A percentile compares a stretch with the other conserved stretches of the same genome.
Conservation (phyloP, 495 filamentous ascomycete genomes). For the Podospora australis region DNA sequence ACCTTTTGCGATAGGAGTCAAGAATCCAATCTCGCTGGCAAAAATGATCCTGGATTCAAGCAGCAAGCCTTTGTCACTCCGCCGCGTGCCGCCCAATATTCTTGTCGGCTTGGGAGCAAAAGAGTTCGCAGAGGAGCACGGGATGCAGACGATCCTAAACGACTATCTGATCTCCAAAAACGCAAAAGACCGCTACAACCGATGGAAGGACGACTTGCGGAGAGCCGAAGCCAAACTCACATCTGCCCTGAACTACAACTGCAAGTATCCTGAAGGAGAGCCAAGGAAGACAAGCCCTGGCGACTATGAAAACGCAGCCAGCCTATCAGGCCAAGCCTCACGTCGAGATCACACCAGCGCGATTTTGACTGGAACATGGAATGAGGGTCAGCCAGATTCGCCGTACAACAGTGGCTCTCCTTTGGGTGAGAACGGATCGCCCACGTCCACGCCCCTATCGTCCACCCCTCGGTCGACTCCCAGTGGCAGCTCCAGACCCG, state of each 20-base stretch:
- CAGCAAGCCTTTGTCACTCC: slow-evolving; percentile 63
- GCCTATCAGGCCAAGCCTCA: slow-evolving; percentile 5
- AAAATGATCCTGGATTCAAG: slow-evolving; percentile 73
- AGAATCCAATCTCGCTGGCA: slow-evolving; percentile 85
- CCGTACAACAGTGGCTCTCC: slow-evolving; percentile 21
- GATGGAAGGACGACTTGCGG: slow-evolving; percentile 71
- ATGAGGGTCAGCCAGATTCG: slow-evolving; percentile 53
- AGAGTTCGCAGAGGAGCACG: slow-evolving; percentile 73
- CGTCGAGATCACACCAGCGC: slow-evolving; percentile 44
- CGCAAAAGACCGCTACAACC: slow-evolving; percentile 63
- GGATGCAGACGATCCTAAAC: slow-evolving; percentile 60
- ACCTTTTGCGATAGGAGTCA: slow-evolving; percentile 72
- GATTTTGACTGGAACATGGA: slow-evolving; percentile 52
- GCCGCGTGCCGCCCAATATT: slow-evolving; percentile 87
- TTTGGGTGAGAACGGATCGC: slow-evolving; percentile 8
- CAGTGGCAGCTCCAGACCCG: neutral
- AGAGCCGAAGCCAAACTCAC: slow-evolving; percentile 37
- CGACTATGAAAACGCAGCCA: slow-evolving; percentile 19
- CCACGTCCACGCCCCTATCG: slow-evolving; percentile 4
- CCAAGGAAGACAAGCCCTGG: slow-evolving; percentile 9
- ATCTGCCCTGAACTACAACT: neutral
- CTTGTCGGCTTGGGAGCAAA: slow-evolving; percentile 78
- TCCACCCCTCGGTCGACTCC: slow-evolving; percentile 6
- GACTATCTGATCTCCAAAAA: slow-evolving; percentile 69
- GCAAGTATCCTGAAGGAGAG: slow-evolving; percentile 6